Base-by-base conservation (phyloP, 78 protist species). In the Paulinella micropora region DNA sequence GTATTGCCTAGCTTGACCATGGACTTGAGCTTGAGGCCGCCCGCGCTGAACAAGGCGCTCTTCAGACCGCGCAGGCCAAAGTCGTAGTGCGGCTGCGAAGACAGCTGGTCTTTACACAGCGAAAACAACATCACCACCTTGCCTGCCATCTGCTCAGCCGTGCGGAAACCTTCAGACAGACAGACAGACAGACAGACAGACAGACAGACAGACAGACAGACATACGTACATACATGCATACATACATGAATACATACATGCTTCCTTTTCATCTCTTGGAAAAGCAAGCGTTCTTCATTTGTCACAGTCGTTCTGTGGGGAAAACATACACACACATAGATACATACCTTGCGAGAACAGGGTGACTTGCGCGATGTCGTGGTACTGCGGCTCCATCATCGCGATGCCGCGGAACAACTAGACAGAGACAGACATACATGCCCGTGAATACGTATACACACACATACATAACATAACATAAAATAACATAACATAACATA, bases 31-130 rank as follows among this genome's bases (percentile, higher is more conserved):
- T 95, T 94, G 40, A 96, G 32, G 86, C 89, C 86, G 38, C 99
- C 99, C 0, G 99, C 98, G 34, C 89, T 84, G 0, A 92, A 95
- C 67, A 98, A 93, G 1, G 95, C 97, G 77, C 93, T 40, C 94
- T 97, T 97, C 32, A 98, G 92, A 2, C 99, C 96, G 35, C 99
- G 98, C n/a, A 98, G 89, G 9, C 99, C 99, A 73, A 97, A 98
- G 92, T 98, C 99, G 91, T 98, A 98, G 92, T 98, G 99, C 0
- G 95, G 34, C 87, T 97, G 99, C 1, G 90, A 37, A 1, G 96
- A 92, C 39, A 98, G 93, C 87, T 96, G 98, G 83, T 95, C 97
- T 38, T 86, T 69, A 91, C 98, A 96, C 35, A 97, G 93, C 34
- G 91, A 36, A 94, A 97, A 98, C 39, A 98, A 92, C 31, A 98